phyloP scores from a whole-genome alignment of 805 yeast genomes.

The Kuraishia ogatae region DNA sequence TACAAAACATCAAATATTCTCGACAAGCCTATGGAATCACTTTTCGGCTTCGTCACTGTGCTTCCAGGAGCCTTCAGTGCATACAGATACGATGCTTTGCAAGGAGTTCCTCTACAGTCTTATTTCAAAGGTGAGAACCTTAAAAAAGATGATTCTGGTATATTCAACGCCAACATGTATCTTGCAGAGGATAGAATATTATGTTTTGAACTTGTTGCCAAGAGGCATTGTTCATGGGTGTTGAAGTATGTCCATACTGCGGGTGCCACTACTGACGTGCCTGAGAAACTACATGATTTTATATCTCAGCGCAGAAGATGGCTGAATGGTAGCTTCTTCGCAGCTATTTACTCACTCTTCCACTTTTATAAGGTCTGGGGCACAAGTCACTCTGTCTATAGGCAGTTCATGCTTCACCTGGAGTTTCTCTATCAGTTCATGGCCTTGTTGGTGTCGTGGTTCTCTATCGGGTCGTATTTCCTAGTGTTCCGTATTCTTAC shows the following conservation, averaged over 20 bases:
- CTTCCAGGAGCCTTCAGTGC: constrained; percentile 97
- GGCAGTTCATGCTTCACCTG: constrained; percentile 65
- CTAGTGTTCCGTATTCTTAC: constrained; percentile 85
- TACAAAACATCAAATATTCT: constrained; percentile 91
- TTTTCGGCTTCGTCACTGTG: constrained; percentile 90
- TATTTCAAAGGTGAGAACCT: constrained; percentile 90
- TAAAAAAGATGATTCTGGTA: constrained; percentile 61
- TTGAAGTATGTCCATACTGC: constrained; percentile 83
- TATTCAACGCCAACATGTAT: constrained; percentile 93
- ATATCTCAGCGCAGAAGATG: constrained; percentile 91
- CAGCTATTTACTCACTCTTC: constrained; percentile 78
- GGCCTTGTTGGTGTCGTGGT: constrained; percentile 81
- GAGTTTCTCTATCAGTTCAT: constrained; percentile 76
- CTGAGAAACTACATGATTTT: constrained; percentile 78
- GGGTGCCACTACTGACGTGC: constrained; percentile 92
- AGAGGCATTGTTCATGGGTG: constrained; percentile 62
- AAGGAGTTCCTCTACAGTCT: constrained; percentile 83
- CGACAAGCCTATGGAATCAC: constrained; percentile 93
- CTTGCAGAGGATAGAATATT: constrained; percentile 93
- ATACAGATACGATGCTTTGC: constrained; percentile 74
- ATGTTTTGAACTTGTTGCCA: constrained; percentile 94
- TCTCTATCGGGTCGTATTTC: constrained; percentile 83
- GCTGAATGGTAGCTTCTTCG: constrained; percentile 95
- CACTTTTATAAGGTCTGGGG: constrained; percentile 73
- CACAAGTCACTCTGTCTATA: constrained; percentile 59